These are phyloP conservation scores for Metschnikowia anglica DNA, from an alignment of 805 yeast genomes.

Conservation along the genomic window DNA sequence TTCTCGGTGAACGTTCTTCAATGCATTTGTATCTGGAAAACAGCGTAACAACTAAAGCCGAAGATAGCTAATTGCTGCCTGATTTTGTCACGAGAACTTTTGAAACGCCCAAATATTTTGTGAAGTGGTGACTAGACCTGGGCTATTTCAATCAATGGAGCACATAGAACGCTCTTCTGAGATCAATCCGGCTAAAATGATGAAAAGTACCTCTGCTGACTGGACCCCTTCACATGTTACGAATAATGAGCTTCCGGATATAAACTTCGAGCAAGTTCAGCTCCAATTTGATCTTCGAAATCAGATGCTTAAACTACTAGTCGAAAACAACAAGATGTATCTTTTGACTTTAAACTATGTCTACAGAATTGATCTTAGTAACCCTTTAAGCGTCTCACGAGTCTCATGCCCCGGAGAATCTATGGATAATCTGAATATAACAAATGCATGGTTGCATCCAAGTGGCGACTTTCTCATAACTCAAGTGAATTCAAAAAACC, in stretches of 20 bases:
- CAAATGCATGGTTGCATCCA: constrained; percentile 39
- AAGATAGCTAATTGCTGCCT: no score
- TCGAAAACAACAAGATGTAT: constrained; percentile 37
- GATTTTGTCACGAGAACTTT: no score
- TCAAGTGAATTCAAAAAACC: constrained; percentile 25
- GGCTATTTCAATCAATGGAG: neutral
- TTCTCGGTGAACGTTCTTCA: neutral
- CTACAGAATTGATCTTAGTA: constrained; percentile 34
- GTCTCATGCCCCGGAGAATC: constrained; percentile 25
- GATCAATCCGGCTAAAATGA: neutral
- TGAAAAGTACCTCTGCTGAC: neutral
- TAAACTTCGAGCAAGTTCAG: constrained; percentile 39
- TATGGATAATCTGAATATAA: constrained; percentile 15
- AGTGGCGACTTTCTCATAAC: constrained; percentile 36
- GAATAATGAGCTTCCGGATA: constrained; percentile 22
- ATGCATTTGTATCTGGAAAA: neutral
- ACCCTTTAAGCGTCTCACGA: constrained; percentile 34
- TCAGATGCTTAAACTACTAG: constrained; percentile 27
- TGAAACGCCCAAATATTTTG: no score
- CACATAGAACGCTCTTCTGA: neutral
- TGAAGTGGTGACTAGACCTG: no score
- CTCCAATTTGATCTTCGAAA: constrained; percentile 36
- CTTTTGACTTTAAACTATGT: constrained; percentile 24
- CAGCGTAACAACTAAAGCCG: neutral
- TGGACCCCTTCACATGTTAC: neutral